A percentile compares a stretch with the other conserved stretches of the same genome.
phyloP scores from a whole-genome alignment of 208 protist species.

The Leishmania braziliensis region DNA sequence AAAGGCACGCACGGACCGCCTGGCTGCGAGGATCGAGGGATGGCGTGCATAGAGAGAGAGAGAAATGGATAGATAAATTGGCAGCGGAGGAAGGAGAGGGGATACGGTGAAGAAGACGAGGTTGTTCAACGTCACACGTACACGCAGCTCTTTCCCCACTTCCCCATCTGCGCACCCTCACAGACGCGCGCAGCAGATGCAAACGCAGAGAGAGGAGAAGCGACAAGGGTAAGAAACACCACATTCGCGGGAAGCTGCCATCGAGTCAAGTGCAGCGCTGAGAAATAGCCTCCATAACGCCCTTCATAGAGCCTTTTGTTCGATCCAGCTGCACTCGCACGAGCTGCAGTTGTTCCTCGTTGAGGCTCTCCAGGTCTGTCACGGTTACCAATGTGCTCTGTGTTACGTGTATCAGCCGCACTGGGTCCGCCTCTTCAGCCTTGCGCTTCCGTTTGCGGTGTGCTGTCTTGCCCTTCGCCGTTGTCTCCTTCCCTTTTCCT shows the following conservation, averaged over 20 bases:
- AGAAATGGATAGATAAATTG: too few species aligned
- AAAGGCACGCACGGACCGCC: background rate
- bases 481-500: background rate
- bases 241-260: background rate
- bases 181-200: background rate
- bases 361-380: slow-evolving; percentile 19
- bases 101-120: background rate
- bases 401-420: slow-evolving; percentile 4
- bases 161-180: background rate
- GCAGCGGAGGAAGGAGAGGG: background rate
- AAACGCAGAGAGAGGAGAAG: background rate
- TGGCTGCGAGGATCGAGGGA: background rate
- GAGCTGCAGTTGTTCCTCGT: slow-evolving; percentile 31
- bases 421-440: background rate
- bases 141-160: background rate
- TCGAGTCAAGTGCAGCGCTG: background rate
- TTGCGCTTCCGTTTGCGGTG: slow-evolving; percentile 19
- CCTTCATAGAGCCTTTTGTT: slow-evolving; percentile 29
- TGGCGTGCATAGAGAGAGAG: background rate
- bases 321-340: slow-evolving; percentile 44
- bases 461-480: background rate
- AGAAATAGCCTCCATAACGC: slow-evolving; percentile 15
- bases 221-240: background rate
- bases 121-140: background rate
- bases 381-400: slow-evolving; percentile 16